Base-by-base conservation (phyloP, 23 red algal genomes). In the Gracilaria vermiculophylla region DNA sequence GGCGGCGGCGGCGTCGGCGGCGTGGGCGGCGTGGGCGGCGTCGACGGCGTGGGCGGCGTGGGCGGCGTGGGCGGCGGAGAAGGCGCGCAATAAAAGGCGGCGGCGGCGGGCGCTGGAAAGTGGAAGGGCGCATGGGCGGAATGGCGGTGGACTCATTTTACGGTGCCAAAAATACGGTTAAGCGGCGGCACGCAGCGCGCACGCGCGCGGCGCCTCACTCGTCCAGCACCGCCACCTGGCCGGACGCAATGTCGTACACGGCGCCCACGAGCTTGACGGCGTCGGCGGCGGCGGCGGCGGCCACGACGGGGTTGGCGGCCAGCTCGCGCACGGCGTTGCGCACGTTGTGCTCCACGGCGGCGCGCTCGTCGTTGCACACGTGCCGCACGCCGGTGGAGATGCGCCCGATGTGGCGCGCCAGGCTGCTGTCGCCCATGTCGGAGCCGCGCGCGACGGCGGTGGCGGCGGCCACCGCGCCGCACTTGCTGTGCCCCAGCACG, bases 401-500 rank as follows among this genome's bases (percentile, higher is more conserved):
- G 14, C 33, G 21, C 8, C 2, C 5, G 0, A 83, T 34, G 29
- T 92, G 78, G 13, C 67, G 69, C 4, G 21, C 35, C 12, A 92
- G 45, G 49, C 76, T 41, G 36, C 6, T 40, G 0, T 79, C 34
- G 3, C 4, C 4, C 17, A 57, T 77, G 32, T 20, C 5, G 29
- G n/a, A 45, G 25, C 72, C 65, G 31, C 25, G 58, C 4, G 88
- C 88, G 15, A 74, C 62, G 16, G 45, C 82, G 13, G 86, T 70
- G 0, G 81, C 87, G 5, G 94, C 90, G 25, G 64, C 83, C 42
- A 94, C 80, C 12, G 95, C 95, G 44, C 88, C 95, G 76, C 95
- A 97, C 34, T 65, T 80, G 37, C 53, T 75, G 69, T 97, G 95
- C 8, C 95, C 95, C 69, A 97, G 17, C 23, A 97, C 95, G 13